A percentile compares a stretch with the other conserved stretches of the same genome.
These are phyloP conservation scores for Euphorbia tirucalli DNA, from an alignment of 345 rosid species.

Conservation along the genomic window DNA sequence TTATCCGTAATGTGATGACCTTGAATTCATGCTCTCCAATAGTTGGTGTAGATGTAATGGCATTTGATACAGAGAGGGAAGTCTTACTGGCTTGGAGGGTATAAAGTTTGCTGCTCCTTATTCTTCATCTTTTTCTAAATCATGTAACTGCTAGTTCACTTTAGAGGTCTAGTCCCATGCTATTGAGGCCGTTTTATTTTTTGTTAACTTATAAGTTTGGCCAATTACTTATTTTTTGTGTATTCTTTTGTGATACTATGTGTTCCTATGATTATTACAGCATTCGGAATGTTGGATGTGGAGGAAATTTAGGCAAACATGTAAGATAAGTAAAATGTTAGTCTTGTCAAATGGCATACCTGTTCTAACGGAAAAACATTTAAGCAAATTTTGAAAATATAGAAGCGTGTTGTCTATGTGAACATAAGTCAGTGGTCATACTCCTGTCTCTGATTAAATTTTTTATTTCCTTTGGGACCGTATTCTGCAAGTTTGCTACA, in stretches of 20 bases:
- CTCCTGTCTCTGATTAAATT: background rate
- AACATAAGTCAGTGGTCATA: background rate
- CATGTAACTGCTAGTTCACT: background rate
- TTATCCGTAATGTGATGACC: slow-evolving; percentile 93
- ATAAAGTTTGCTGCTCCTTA: slow-evolving; percentile 23
- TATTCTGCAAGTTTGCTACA: background rate
- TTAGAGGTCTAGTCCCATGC: background rate
- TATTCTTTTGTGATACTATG: background rate
- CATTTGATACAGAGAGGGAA: slow-evolving; percentile 86
- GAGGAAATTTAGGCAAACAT: background rate
- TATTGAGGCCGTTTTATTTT: background rate
- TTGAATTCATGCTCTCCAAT: slow-evolving; percentile 88
- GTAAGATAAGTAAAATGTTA: background rate
- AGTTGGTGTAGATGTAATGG: slow-evolving; percentile 91
- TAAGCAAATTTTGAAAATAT: background rate
- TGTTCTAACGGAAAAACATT: background rate
- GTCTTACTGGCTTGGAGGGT: slow-evolving; percentile 98
- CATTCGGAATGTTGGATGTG: background rate
- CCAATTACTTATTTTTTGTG: background rate
- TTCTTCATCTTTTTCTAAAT: background rate
- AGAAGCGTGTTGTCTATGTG: background rate
- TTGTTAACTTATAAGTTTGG: background rate
- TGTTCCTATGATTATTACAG: background rate
- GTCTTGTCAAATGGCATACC: background rate
- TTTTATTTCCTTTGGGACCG: background rate